These are phyloP conservation scores for Platanthera guangdongensis DNA, from an alignment of 106 monocot species.

Conservation along the genomic window DNA sequence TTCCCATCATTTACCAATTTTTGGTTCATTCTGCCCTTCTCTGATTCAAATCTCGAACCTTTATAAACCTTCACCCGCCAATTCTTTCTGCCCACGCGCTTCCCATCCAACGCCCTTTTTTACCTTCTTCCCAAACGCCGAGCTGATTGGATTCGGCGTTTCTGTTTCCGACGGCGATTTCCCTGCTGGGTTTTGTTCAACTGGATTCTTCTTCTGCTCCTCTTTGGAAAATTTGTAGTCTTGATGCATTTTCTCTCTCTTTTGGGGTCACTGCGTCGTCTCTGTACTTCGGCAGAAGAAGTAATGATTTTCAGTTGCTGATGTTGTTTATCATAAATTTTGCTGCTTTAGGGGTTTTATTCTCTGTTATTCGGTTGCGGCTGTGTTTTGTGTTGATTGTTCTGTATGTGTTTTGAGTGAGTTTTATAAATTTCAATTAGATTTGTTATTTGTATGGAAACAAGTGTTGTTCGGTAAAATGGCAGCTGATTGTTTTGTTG, in stretches of 20 bases:
- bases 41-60: constrained; percentile 7
- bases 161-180: neutral
- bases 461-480: no score
- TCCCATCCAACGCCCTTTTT: no score
- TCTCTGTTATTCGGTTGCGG: neutral
- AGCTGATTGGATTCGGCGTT: neutral
- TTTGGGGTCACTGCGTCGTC: neutral
- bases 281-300: neutral
- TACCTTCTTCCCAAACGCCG: neutral
- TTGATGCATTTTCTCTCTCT: neutral
- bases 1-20: neutral
- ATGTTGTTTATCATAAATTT: neutral
- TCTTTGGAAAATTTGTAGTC: neutral
- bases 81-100: no score
- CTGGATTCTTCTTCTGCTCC: neutral
- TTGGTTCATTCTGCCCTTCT: constrained; percentile 10
- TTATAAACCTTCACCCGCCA: constrained; percentile 3
- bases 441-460: no score
- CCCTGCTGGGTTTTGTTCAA: no score
- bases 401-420: no score
- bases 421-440: no score
- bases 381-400: neutral
- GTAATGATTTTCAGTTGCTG: neutral
- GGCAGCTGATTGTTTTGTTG: no score
- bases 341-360: neutral